A percentile compares a stretch with the other conserved stretches of the same genome.
Conservation (phyloP, 306 rosid species). For the Vigna hirtella region DNA sequence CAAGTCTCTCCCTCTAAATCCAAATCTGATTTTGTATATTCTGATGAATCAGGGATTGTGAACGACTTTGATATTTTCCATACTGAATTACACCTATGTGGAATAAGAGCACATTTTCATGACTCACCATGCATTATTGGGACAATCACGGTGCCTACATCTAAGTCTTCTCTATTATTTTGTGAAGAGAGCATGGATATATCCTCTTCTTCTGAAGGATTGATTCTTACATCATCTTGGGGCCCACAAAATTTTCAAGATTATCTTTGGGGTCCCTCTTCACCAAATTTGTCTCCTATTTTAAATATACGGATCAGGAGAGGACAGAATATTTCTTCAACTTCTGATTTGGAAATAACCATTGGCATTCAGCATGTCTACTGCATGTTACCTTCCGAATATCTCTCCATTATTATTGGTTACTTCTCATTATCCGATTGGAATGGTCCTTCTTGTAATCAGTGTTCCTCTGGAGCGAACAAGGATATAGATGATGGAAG, state of each 20-base stretch:
- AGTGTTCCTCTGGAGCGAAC: constrained; percentile 41
- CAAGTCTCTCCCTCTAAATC: constrained; percentile 47
- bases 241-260: constrained; percentile 62
- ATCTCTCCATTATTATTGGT: constrained; percentile 84
- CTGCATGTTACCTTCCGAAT: constrained; percentile 90
- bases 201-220: constrained; percentile 74
- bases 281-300: constrained; percentile 72
- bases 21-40: constrained; percentile 42
- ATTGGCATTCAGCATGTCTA: constrained; percentile 81
- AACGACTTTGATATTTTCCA: constrained; percentile 48
- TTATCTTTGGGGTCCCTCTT: constrained; percentile 85
- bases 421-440: constrained; percentile 85
- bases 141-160: constrained; percentile 62
- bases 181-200: constrained; percentile 66
- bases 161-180: constrained; percentile 62
- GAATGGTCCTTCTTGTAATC: constrained; percentile 60
- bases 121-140: constrained; percentile 85
- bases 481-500: constrained; percentile 46
- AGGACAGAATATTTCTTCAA: constrained; percentile 46
- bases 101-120: constrained; percentile 79
- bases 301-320: constrained; percentile 75
- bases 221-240: constrained; percentile 77
- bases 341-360: constrained; percentile 66
- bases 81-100: constrained; percentile 60
- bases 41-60: constrained; percentile 48